Conservation (phyloP, 768 basidiomycete genomes). For the Royoungia palumana region DNA sequence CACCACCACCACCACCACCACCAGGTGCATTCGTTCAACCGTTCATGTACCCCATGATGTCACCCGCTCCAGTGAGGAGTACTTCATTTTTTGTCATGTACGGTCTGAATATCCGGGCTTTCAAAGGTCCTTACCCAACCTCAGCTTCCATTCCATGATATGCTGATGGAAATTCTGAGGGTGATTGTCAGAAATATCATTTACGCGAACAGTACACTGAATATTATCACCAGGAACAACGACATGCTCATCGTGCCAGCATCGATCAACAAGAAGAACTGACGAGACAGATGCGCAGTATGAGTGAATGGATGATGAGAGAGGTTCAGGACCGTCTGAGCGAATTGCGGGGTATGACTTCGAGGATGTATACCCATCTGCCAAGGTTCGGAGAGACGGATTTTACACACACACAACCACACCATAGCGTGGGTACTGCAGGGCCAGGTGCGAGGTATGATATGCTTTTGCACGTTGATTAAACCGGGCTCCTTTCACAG, state of each 20-base stretch:
- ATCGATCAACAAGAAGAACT: conserved; percentile 7
- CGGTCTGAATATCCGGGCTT: background rate
- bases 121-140: background rate
- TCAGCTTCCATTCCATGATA: conserved; percentile 1
- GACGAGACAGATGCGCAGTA: background rate
- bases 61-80: background rate
- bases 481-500: background rate
- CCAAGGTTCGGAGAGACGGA: background rate
- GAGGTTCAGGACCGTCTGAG: conserved; percentile 4
- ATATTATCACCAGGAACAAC: conserved; percentile 6
- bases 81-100: background rate
- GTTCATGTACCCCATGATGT: background rate
- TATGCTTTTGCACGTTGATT: no score
- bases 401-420: background rate
- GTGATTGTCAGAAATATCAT: background rate
- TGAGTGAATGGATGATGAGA: conserved; percentile 8
- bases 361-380: background rate
- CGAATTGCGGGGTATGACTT: background rate
- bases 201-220: background rate
- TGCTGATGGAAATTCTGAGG: conserved; percentile 4
- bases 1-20: no score
- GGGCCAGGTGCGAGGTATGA: background rate
- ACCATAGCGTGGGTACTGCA: background rate
- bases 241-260: background rate
- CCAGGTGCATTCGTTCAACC: background rate